Evolutionary conservation across 164 flowering plant species (phyloP), one percentile per base, ranked within the genome.

Genomic region (Vitis labrusca): DNA sequence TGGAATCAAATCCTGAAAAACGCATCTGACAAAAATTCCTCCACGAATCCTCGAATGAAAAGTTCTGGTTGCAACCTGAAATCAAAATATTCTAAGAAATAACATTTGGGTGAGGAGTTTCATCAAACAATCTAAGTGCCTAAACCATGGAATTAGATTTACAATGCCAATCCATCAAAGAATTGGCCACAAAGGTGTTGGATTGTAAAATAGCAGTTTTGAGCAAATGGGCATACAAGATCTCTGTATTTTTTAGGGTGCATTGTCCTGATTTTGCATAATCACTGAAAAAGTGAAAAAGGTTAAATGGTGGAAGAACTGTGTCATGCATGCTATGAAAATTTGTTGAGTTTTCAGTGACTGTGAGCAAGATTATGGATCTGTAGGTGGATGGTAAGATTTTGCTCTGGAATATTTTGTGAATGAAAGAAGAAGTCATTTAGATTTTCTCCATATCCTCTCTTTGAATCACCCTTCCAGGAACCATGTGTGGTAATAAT

Each of bases 1-100:
- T 17, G 17, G 17, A 17, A 17, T 17, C 17, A 17, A 17, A 17
- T 17, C 17, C 17, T 17, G 17, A 17, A 17, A 17, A 17, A 17
- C 17, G 17, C 0, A 17, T 19, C 19, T 73, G 78, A 54, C 86
- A 73, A 67, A 90, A 90, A 15, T 68, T 5, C 14, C 69, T 49
- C 90, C 85, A 81, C 1, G 92, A 82, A 5, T 78, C 83, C 51
- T 74, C 78, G 66, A 67, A 86, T 66, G 73, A 61, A 0, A 32
- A 69, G 30, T 63, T 83, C 30, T 71, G 64, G 63, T 86, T 82
- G 52, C 71, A 83, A 11, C 90, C 90, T 1, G 92, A 82, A 66
- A 90, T 78, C 73, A 89, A 65, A 30, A 80, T 74, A 68, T 91
- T 91, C 92, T 90, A 90, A 23, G 92, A 81, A 66, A 83, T 56